Percentiles rank a stretch among this genome's conserved stretches.
Conservation (phyloP, 192 early-diverging fungal species). For the Mortierella antarctica region DNA sequence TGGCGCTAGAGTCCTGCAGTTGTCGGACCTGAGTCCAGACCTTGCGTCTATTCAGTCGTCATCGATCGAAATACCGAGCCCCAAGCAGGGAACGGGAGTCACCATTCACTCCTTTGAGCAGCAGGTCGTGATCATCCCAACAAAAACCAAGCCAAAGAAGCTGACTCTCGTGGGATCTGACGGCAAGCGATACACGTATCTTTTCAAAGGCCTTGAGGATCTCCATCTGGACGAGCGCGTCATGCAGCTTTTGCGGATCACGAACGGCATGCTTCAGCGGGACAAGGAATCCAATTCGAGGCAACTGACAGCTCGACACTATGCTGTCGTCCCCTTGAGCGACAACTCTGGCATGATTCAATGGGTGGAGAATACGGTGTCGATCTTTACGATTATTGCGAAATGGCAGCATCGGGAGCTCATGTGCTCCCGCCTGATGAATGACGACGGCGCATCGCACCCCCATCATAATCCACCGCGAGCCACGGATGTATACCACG, state of each 20-base stretch:
- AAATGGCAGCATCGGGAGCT: conserved; percentile 82
- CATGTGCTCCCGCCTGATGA: conserved; percentile 51
- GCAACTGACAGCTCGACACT: conserved; percentile 56
- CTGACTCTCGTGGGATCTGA: conserved; percentile 69
- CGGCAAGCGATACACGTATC: conserved; percentile 71
- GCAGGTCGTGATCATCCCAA: conserved; percentile 70
- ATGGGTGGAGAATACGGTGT: conserved; percentile 89
- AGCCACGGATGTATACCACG: conserved; percentile 81
- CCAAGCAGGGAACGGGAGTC: conserved; percentile 40
- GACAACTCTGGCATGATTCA: conserved; percentile 92
- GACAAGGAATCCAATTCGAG: conserved; percentile 59
- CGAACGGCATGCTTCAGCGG: conserved; percentile 68
- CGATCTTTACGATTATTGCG: conserved; percentile 81
- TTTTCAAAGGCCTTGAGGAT: conserved; percentile 95
- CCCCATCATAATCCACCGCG: conserved; percentile 48
- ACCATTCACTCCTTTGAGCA: conserved; percentile 66
- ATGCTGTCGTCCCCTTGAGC: conserved; percentile 89
- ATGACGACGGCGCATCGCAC: conserved; percentile 38
- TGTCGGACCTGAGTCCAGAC: conserved; percentile 70
- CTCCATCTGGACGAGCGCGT: conserved; percentile 92
- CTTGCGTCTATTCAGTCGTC: conserved; percentile 60
- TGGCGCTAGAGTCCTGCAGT: conserved; percentile 62
- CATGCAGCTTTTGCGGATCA: conserved; percentile 79
- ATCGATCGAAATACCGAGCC: conserved; percentile 67
- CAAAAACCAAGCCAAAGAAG: conserved; percentile 95